A percentile compares a stretch with the other conserved stretches of the same genome.
Conservation (phyloP, 345 rosid genomes). For the Populus simonii region DNA sequence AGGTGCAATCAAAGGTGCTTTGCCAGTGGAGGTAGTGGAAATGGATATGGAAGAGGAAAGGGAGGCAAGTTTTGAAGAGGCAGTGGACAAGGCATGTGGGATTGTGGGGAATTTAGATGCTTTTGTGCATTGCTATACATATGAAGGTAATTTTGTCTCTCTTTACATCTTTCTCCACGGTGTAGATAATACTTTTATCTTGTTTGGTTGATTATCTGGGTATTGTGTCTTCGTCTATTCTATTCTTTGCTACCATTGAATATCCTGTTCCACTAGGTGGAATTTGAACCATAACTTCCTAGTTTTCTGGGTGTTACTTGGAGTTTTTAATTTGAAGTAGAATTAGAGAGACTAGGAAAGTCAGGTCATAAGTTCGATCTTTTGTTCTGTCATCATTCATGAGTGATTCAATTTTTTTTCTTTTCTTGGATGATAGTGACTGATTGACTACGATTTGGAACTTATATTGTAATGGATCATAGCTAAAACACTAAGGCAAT, state of each 20-base stretch:
- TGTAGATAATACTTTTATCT: not conserved
- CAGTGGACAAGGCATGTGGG: conserved; percentile 68
- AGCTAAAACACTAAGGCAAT: not conserved
- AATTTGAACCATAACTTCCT: not conserved
- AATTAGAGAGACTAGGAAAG: not conserved
- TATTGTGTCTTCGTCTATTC: not conserved
- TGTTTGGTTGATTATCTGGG: not conserved
- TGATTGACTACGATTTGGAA: not conserved
- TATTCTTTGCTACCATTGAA: not conserved
- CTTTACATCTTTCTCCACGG: not conserved
- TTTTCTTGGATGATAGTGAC: not conserved
- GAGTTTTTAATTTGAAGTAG: not conserved
- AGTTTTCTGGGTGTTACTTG: not conserved
- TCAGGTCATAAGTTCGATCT: not conserved
- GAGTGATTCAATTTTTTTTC: not conserved
- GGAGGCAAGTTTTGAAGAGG: conserved; percentile 54
- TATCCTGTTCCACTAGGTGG: not conserved
- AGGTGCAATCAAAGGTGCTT: conserved; percentile 27
- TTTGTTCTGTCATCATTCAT: not conserved
- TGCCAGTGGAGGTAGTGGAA: conserved; percentile 53
- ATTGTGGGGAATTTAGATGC: conserved; percentile 67
- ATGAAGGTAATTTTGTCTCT: conserved; percentile 53
- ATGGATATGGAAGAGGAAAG: conserved; percentile 74
- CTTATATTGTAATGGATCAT: not conserved
- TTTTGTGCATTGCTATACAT: conserved; percentile 60